Percentiles rank a stretch among this genome's conserved stretches.
Conservation (phyloP, 2,329 filamentous ascomycete species). For the Cladophialophora carrionii region DNA sequence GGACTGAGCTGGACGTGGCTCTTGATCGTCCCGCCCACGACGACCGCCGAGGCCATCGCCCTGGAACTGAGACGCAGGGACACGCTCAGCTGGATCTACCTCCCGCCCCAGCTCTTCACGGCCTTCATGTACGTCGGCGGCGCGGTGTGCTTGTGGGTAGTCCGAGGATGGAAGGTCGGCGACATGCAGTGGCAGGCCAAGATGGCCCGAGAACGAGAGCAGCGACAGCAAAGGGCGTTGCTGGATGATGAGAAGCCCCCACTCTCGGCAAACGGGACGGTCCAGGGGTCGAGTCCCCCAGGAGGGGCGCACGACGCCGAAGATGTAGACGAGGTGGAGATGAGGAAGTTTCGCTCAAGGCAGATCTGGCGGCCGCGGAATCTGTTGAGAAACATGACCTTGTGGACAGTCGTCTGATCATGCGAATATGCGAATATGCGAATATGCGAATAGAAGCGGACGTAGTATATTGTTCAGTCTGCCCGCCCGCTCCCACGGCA, state of each 20-base stretch:
- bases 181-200: slow-evolving; percentile 38
- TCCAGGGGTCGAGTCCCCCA: background rate
- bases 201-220: slow-evolving; percentile 15
- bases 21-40: slow-evolving; percentile 57
- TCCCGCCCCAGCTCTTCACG: slow-evolving; percentile 58
- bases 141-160: slow-evolving; percentile 52
- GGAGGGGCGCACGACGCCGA: background rate
- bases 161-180: slow-evolving; percentile 48
- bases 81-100: slow-evolving; percentile 42
- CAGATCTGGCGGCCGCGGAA: slow-evolving; percentile 27
- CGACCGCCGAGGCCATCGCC: slow-evolving; percentile 59
- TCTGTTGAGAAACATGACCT: slow-evolving; percentile 27
- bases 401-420: slow-evolving; percentile 21
- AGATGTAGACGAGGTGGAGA: slow-evolving; percentile 18
- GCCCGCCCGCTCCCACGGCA: background rate
- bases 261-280: background rate
- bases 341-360: slow-evolving; percentile 1
- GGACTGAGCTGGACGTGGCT: slow-evolving; percentile 64
- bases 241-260: slow-evolving; percentile 20
- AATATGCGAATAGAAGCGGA: background rate
- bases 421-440: no score
- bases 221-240: slow-evolving; percentile 21
- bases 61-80: slow-evolving; percentile 57
- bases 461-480: background rate
- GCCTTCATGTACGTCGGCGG: slow-evolving; percentile 64